Evolutionary conservation across 305 asterid genomes (phyloP), one percentile per base, ranked within the genome.

Genomic region (Solanum aculeatissimum): DNA sequence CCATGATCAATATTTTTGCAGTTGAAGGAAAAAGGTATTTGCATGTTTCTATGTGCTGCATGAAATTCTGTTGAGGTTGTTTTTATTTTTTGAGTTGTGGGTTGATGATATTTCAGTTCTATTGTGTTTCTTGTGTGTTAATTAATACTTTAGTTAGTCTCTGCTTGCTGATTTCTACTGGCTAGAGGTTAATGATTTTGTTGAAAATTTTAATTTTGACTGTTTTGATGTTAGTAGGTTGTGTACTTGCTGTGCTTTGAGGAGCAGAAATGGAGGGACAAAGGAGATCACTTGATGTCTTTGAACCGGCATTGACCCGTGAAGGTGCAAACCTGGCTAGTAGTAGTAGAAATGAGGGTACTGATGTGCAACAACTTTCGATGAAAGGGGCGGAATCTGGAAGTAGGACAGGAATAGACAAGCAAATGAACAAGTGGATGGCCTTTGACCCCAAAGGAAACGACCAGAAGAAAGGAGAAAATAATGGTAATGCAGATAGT

Each of bases 401-500:
- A 81, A 83, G 15, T 43, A 55, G 43, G 45, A 18, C 49, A 19
- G 54, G 85, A 15, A 38, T 70, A 14, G 79, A 60, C 29, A 89
- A 82, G 82, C 69, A 65, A 57, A 85, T 74, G 32, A 84, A 85
- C 83, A 95, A 88, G 84, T 94, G 97, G 98, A 93, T 94, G 97
- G 97, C 95, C 15, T 93, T 95, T 85, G 93, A 88, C 38, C 23
- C 70, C 9, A 88, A 85, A 15, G 88, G 86, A 29, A 85, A 66
- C 38, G 82, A 69, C 25, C 83, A 58, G 69, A 68, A 42, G 23
- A 85, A 43, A 70, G 91, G 42, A 19, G 86, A 77, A 2, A 79
- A 79, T 43, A 63, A 35, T 7, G 83, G 58, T 15, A 83, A 79
- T 78, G 85, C 80, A 74, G 85, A 84, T 32, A 53, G 82, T 51